Evolutionary conservation across 225 moss, liverwort and hornwort species (phyloP).

Genomic region (Climacium dendroides): DNA sequence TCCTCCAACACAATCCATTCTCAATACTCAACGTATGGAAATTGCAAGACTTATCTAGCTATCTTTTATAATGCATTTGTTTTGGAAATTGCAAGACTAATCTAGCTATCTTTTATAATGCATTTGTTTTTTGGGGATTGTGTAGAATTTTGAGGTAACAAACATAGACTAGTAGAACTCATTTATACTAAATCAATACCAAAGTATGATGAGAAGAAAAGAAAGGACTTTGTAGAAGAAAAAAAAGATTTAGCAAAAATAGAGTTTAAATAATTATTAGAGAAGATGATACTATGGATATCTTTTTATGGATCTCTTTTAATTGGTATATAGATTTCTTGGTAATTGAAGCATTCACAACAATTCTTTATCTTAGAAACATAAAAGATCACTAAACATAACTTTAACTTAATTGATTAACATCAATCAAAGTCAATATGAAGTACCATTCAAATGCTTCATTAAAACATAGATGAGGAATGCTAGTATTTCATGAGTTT

Average conservation of each 20-base stretch:
- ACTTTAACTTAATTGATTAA: background rate
- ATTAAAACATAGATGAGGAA: no score
- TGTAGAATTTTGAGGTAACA: background rate
- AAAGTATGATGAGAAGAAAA: background rate
- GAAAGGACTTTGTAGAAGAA: no score
- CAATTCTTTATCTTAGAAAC: background rate
- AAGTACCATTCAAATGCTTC: background rate
- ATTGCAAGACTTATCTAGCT: background rate
- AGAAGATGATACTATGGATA: background rate
- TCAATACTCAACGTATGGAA: background rate
- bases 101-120: background rate
- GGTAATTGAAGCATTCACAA: background rate
- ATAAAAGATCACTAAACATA: background rate
- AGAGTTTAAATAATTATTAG: fast-evolving
- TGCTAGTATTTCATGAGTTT: background rate
- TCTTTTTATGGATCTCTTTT: background rate
- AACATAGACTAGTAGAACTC: background rate
- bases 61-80: background rate
- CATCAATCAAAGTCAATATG: background rate
- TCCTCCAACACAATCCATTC: background rate
- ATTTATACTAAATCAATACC: background rate
- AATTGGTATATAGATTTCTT: background rate
- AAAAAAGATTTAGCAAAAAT: no score
- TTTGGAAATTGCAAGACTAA: background rate
- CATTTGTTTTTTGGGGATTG: background rate